Evolutionary conservation across 139 green algal genomes (phyloP).

Genomic region (Chlorella sp.): DNA sequence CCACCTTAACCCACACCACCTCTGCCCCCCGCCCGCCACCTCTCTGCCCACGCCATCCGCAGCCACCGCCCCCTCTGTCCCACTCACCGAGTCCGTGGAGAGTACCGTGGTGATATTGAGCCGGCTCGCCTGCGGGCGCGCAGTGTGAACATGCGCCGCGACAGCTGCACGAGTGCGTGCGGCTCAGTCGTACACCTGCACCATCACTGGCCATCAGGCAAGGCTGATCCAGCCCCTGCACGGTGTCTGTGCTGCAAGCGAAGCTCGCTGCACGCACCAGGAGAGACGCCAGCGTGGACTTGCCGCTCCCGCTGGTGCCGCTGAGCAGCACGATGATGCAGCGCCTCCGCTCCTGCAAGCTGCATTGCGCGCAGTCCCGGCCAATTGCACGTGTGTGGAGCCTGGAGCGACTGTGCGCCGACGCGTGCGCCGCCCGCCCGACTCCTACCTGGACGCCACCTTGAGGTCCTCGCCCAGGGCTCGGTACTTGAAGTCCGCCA

Average conservation of each 20-base stretch:
- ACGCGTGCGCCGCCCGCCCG: background rate
- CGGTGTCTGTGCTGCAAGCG: too few species aligned
- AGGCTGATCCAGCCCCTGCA: background rate
- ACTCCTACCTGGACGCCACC: slow-evolving; percentile 34
- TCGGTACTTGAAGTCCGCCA: slow-evolving; percentile 39
- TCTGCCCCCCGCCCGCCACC: background rate
- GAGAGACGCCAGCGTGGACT: slow-evolving; percentile 90
- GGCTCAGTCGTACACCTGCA: background rate
- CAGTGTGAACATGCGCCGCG: background rate
- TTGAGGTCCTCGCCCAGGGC: slow-evolving; percentile 39
- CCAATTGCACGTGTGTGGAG: background rate
- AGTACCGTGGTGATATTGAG: slow-evolving; percentile 87
- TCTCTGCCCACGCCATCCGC: background rate
- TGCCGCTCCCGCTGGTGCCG: slow-evolving; percentile 88
- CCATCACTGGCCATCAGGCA: too few species aligned
- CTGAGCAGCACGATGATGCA: slow-evolving; percentile 74
- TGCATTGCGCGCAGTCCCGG: slow-evolving; percentile 12
- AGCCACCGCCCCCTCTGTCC: background rate
- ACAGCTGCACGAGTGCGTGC: background rate
- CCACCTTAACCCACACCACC: background rate
- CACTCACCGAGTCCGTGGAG: slow-evolving; percentile 78
- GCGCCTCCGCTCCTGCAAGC: slow-evolving; percentile 44
- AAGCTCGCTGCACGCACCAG: too few species aligned
- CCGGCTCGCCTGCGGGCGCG: slow-evolving; percentile 37
- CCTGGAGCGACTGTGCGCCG: background rate